phyloP scores from a whole-genome alignment of 352 stramenopile genomes.

The Globisporangium nagaii region DNA sequence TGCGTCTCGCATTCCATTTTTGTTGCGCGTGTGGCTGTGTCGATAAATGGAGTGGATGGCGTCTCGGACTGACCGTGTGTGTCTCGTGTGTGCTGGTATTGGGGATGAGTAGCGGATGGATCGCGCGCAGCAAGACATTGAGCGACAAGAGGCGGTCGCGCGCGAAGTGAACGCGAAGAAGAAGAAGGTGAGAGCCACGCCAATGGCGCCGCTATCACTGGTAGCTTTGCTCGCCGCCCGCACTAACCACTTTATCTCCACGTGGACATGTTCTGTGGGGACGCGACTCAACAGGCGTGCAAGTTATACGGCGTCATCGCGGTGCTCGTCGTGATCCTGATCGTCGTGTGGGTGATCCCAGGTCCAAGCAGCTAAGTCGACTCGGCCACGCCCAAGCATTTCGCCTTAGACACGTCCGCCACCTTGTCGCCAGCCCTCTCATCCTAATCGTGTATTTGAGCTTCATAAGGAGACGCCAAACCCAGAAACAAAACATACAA shows the following conservation, averaged over 20 bases:
- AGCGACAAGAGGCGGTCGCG: slow-evolving; percentile 49
- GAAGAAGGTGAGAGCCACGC: slow-evolving; percentile 40
- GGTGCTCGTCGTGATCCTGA: slow-evolving; percentile 53
- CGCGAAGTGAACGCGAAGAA: slow-evolving; percentile 65
- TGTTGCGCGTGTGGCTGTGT: too few species aligned
- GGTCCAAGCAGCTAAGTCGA: slow-evolving; percentile 2
- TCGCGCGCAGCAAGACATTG: slow-evolving; percentile 49
- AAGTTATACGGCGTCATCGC: slow-evolving; percentile 73
- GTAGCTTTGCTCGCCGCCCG: background rate
- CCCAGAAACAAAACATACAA: too few species aligned
- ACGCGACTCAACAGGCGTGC: slow-evolving; percentile 53
- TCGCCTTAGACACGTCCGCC: too few species aligned
- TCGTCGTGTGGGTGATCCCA: slow-evolving; percentile 54
- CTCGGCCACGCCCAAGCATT: background rate
- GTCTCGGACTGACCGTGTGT: too few species aligned
- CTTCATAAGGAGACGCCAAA: too few species aligned
- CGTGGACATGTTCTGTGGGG: too few species aligned
- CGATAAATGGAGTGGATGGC: too few species aligned
- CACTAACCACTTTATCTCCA: too few species aligned
- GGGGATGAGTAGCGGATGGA: slow-evolving; percentile 72
- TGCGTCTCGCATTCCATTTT: slow-evolving; percentile 20
- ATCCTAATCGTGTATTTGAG: too few species aligned
- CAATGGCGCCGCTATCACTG: background rate
- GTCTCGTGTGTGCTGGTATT: slow-evolving; percentile 6
- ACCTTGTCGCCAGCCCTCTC: too few species aligned